A percentile compares a stretch with the other conserved stretches of the same genome.
These are phyloP conservation scores for Colletotrichum magnum DNA, from an alignment of 2,329 filamentous ascomycete genomes.

Conservation along the genomic window DNA sequence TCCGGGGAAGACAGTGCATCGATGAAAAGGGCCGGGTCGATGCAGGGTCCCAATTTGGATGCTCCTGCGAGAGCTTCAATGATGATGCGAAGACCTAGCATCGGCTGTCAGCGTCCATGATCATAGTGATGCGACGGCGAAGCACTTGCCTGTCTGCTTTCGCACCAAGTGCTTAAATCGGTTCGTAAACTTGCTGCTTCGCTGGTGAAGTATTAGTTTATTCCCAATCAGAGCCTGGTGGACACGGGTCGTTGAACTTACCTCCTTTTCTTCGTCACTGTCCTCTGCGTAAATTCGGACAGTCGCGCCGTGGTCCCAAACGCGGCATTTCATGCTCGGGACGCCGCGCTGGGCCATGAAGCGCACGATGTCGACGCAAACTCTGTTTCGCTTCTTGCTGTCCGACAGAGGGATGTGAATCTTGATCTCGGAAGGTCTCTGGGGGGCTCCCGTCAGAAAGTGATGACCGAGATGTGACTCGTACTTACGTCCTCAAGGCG, in stretches of 20 bases:
- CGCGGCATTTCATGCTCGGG: slow-evolving; percentile 23
- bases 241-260: background rate
- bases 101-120: background rate
- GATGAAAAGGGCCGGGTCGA: slow-evolving; percentile 4
- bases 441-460: background rate
- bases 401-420: slow-evolving; percentile 9
- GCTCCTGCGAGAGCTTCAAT: slow-evolving; percentile 27
- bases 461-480: background rate
- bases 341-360: background rate
- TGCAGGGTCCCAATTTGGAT: slow-evolving; percentile 10
- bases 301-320: background rate
- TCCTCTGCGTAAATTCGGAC: background rate
- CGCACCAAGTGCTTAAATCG: background rate
- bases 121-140: no score
- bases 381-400: slow-evolving; percentile 12
- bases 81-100: slow-evolving; percentile 46
- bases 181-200: background rate
- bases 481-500: background rate
- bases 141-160: slow-evolving; percentile 10
- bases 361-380: slow-evolving; percentile 21
- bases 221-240: background rate
- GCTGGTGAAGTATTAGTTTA: background rate
- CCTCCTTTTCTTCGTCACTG: slow-evolving; percentile 2
- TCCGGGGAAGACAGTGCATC: slow-evolving; percentile 14
- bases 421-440: slow-evolving; percentile 9